Conservation (phyloP, 768 basidiomycete species). For the Exsudoporus frostii region DNA sequence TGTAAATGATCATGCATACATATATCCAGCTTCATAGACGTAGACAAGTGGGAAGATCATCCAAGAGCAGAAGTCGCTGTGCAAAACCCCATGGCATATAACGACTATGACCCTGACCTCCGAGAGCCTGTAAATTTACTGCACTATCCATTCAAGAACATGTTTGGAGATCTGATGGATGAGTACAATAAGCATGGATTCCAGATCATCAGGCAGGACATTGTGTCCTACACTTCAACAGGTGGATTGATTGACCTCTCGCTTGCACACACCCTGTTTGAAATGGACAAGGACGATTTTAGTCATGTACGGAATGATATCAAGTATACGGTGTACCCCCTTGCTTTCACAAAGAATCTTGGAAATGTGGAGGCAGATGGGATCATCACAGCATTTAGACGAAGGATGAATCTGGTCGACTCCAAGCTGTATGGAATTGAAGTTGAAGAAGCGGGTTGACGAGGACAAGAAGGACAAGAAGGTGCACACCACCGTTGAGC, state of each 20-base stretch:
- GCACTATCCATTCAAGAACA: neutral
- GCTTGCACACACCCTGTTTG: neutral
- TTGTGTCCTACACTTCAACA: accelerated
- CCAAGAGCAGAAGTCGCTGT: neutral
- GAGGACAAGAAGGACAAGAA: no score
- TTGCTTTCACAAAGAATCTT: no score
- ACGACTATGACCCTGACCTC: no score
- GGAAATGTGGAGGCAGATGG: no score
- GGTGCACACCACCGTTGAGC: no score
- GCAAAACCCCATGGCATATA: neutral
- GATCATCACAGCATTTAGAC: no score
- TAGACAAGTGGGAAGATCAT: neutral
- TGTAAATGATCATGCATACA: no score
- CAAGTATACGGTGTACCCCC: no score
- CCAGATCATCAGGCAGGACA: neutral
- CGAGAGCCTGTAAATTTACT: no score
- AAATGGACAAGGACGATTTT: neutral
- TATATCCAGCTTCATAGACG: neutral
- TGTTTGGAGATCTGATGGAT: accelerated
- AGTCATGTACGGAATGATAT: neutral
- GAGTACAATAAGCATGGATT: neutral
- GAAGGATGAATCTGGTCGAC: no score
- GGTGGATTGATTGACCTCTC: neutral
- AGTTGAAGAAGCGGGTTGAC: no score
- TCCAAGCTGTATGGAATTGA: no score